phyloP scores from a whole-genome alignment of 495 filamentous ascomycete genomes.

The Aspergillus diversus region DNA sequence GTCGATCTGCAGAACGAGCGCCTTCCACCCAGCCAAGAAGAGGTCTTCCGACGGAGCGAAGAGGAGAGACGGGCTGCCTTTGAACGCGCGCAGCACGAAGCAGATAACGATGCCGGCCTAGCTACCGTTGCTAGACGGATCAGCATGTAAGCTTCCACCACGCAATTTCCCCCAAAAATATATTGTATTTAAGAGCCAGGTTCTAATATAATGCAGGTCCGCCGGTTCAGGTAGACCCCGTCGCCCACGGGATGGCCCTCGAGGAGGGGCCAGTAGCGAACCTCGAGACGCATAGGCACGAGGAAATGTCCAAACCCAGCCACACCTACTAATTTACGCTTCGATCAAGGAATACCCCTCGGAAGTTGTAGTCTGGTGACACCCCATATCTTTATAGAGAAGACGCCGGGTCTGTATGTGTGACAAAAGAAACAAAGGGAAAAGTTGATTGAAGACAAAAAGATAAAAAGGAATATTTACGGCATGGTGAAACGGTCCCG shows the following conservation, averaged over 20 bases:
- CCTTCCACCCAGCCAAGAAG: conserved; percentile 88
- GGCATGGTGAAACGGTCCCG: conserved; percentile 2
- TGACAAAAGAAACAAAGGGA: conserved; percentile 5
- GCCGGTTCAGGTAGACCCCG: conserved; percentile 41
- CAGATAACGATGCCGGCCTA: conserved; percentile 87
- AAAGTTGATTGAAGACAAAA: conserved; percentile 2
- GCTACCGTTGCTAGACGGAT: conserved; percentile 84
- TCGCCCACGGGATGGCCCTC: conserved; percentile 35
- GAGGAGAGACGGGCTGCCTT: conserved; percentile 80
- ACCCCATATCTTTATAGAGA: conserved; percentile 25
- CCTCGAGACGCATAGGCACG: conserved; percentile 23
- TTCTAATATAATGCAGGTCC: conserved; percentile 35
- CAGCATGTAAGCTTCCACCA: conserved; percentile 77
- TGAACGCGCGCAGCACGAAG: conserved; percentile 80
- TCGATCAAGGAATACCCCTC: conserved; percentile 8
- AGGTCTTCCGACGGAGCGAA: conserved; percentile 78
- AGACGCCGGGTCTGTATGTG: conserved; percentile 4
- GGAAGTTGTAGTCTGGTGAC: conserved; percentile 15
- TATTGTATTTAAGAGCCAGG: not conserved
- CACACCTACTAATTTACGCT: conserved; percentile 10
- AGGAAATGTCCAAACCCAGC: conserved; percentile 11
- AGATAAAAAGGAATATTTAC: not conserved
- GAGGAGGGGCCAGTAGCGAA: conserved; percentile 19
- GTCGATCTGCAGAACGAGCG: conserved; percentile 97
- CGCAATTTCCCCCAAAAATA: too few relatives aligned